A percentile compares a stretch with the other conserved stretches of the same genome.
Conservation (phyloP, 1,284 basidiomycete genomes). For the Fomitopsis palustris region DNA sequence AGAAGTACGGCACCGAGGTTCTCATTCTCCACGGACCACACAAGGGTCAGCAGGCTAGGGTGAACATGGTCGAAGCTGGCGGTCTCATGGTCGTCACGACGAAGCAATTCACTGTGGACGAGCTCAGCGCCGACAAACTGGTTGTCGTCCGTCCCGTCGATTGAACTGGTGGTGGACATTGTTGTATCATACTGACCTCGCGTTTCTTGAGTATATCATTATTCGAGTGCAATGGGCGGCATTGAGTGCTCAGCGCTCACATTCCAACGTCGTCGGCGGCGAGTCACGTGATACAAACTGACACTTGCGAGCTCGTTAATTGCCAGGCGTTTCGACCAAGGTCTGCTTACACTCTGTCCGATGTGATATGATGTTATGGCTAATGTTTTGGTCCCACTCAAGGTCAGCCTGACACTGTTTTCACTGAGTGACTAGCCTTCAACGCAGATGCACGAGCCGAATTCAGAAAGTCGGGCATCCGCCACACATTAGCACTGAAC, state of each 20-base stretch:
- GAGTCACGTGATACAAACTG: too few species aligned
- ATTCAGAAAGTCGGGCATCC: too few species aligned
- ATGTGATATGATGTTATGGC: too few species aligned
- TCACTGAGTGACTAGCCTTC: too few species aligned
- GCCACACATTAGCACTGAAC: too few species aligned
- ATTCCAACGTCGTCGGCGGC: neutral
- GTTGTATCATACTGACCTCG: neutral
- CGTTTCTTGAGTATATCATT: neutral
- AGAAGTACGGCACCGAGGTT: constrained; percentile 19
- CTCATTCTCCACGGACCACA: constrained; percentile 23
- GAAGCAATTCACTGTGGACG: constrained; percentile 8
- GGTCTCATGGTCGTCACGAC: constrained; percentile 7
- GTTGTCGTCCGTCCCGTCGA: constrained; percentile 1
- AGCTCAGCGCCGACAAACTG: constrained; percentile 7
- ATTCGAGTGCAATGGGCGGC: neutral
- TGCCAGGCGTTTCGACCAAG: too few species aligned
- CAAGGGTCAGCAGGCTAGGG: constrained; percentile 22
- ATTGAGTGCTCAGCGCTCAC: too few species aligned
- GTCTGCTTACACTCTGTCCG: neutral
- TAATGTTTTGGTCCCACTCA: too few species aligned
- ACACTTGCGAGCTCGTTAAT: too few species aligned
- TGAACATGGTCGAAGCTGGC: constrained; percentile 16
- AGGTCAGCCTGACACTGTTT: too few species aligned
- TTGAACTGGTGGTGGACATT: neutral
- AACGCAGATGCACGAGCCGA: too few species aligned